Percentiles rank a stretch among this genome's conserved stretches.
Evolutionary conservation across 179 eudicot species (phyloP).

Genomic region (Silene noctiflora): DNA sequence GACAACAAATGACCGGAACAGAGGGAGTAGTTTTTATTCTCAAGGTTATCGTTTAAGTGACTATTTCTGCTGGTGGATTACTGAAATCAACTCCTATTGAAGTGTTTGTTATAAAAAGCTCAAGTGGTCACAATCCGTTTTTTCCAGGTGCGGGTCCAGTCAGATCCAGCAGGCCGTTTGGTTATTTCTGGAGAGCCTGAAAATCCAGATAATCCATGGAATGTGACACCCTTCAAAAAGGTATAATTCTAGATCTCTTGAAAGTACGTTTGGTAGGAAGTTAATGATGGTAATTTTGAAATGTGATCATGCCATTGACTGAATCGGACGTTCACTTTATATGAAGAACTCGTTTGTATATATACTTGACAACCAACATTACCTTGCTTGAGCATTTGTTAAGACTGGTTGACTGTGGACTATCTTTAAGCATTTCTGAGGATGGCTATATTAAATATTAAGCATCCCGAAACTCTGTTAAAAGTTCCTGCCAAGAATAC

Average conservation of each 20-base stretch:
- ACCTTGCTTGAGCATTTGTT: background rate
- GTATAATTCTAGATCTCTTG: slow-evolving; percentile 24
- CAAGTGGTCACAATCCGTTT: slow-evolving; percentile 10
- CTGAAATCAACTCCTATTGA: too few species aligned
- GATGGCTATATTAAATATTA: background rate
- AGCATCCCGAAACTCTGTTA: background rate
- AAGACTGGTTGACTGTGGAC: slow-evolving; percentile 1
- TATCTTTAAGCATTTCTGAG: slow-evolving; percentile 2
- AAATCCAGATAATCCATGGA: slow-evolving; percentile 88
- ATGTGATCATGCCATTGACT: background rate
- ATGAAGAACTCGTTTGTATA: background rate
- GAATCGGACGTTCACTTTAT: background rate
- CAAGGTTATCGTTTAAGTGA: background rate
- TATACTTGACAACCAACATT: background rate
- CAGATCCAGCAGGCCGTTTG: slow-evolving; percentile 89
- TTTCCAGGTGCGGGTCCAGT: slow-evolving; percentile 73
- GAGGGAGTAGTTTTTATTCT: background rate
- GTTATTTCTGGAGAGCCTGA: slow-evolving; percentile 89
- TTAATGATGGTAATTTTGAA: background rate
- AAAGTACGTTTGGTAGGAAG: background rate
- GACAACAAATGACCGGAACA: too few species aligned
- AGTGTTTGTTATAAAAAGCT: background rate
- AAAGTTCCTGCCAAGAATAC: background rate
- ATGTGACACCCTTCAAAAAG: slow-evolving; percentile 78
- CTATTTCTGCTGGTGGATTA: background rate